phyloP scores from a whole-genome alignment of 1,139 yeast species.

The Scheffersomyces illinoinensis region DNA sequence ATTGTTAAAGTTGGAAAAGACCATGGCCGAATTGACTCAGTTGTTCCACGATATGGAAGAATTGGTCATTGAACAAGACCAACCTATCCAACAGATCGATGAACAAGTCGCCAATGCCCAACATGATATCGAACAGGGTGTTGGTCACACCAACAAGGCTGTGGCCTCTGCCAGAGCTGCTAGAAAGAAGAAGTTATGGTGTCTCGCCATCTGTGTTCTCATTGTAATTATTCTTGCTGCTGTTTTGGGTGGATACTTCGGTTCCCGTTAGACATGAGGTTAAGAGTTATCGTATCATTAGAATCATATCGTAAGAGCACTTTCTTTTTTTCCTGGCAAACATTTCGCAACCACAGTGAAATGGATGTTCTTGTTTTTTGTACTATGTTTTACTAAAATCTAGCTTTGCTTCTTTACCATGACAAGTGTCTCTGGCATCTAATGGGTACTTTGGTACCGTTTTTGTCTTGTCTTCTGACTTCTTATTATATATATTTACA shows the following conservation, averaged over 20 bases:
- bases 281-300: neutral
- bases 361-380: neutral
- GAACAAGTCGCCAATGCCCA: constrained; percentile 83
- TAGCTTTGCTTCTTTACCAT: neutral
- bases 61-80: constrained; percentile 94
- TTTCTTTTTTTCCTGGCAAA: neutral
- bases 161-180: constrained; percentile 86
- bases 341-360: neutral
- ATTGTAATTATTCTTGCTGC: constrained; percentile 67
- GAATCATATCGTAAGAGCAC: neutral
- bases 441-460: neutral
- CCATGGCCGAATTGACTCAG: constrained; percentile 94
- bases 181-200: constrained; percentile 90
- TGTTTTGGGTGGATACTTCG: constrained; percentile 55
- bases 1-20: constrained; percentile 89
- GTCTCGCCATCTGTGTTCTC: constrained; percentile 64
- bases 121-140: constrained; percentile 89
- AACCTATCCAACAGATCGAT: constrained; percentile 79
- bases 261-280: constrained; percentile 18
- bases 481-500: too few relatives aligned
- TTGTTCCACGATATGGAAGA: constrained; percentile 96
- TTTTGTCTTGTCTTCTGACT: neutral
- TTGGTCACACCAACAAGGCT: constrained; percentile 91
- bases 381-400: neutral
- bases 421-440: neutral